phyloP scores from a whole-genome alignment of 2,329 filamentous ascomycete genomes.

The Phaeosphaeriaceae sp. region DNA sequence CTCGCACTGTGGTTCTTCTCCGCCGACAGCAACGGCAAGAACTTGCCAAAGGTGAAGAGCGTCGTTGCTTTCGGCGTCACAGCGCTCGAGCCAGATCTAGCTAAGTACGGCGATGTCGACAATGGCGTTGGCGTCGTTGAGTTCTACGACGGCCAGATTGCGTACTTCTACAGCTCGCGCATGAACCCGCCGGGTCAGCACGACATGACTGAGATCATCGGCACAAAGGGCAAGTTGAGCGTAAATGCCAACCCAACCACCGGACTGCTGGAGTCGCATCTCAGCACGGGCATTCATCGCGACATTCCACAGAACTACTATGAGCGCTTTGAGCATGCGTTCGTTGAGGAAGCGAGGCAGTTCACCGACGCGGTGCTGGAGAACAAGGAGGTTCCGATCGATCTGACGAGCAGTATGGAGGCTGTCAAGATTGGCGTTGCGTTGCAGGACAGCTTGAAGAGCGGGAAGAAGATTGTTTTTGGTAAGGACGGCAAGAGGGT shows the following conservation, averaged over 20 bases:
- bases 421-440: conserved; percentile 66
- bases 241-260: conserved; percentile 66
- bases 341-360: conserved; percentile 69
- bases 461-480: conserved; percentile 60
- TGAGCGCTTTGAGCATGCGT: conserved; percentile 67
- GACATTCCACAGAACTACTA: conserved; percentile 70
- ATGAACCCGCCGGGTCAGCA: conserved; percentile 75
- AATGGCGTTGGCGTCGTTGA: conserved; percentile 71
- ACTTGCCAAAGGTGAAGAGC: conserved; percentile 58
- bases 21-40: conserved; percentile 16
- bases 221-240: conserved; percentile 68
- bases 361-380: conserved; percentile 68
- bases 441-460: conserved; percentile 53
- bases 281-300: conserved; percentile 61
- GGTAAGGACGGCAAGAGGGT: conserved; percentile 60
- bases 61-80: conserved; percentile 65
- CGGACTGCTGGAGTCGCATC: conserved; percentile 64
- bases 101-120: conserved; percentile 66
- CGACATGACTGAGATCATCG: conserved; percentile 72
- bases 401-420: conserved; percentile 64
- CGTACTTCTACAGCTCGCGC: conserved; percentile 67
- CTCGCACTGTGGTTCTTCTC: conserved; percentile 68
- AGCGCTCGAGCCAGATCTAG: conserved; percentile 65
- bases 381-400: conserved; percentile 62
- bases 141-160: conserved; percentile 69